Base-by-base conservation (phyloP, 805 yeast genomes). In the Starmerella floricola region DNA sequence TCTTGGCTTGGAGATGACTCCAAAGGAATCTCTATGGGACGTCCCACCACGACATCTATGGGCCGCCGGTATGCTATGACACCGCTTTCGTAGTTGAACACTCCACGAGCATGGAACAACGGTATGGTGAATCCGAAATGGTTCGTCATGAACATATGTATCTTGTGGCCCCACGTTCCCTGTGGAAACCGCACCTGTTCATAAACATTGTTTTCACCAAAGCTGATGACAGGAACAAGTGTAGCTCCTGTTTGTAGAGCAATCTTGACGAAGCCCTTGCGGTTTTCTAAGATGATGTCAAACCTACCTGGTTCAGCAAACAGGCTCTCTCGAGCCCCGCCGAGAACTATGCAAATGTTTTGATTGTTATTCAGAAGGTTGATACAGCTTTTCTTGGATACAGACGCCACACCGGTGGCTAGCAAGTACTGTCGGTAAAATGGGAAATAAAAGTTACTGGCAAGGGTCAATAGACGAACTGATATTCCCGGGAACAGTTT, bases 251-350 rank as follows among this genome's bases (percentile, higher is more conserved):
- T 64, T 56, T 78, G 78, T 46, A 91, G 63, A 0, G 97, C 98
- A 26, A 91, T 58, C 53, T 80, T 84, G 23, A 91, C 76, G 61
- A 91, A 91, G 0, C 98, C 98, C 55, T 78, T 81, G 31, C 98
- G 69, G 48, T 75, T 78, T 31, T 76, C 69, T 32, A 91, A 62
- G 0, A 91, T 83, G 36, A 91, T 63, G 44, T 80, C 79, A 50
- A 75, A 71, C 1, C 62, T 57, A 5, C 44, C 40, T 3, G 53
- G 53, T 41, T 67, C 65, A 5, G 83, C 74, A 21, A 83, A 59
- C 29, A 91, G 65, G 1, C 93, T 76, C 55, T 91, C 98, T 46
- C 85, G 81, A 0, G 97, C 97, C 0, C 98, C 98, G 2, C 98
- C 98, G 19, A 91, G 78, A 1, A 91, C 97, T 44, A 91, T 78